These are phyloP conservation scores for Cystofilobasidium capitatum DNA, from an alignment of 768 basidiomycete species.

Conservation along the genomic window DNA sequence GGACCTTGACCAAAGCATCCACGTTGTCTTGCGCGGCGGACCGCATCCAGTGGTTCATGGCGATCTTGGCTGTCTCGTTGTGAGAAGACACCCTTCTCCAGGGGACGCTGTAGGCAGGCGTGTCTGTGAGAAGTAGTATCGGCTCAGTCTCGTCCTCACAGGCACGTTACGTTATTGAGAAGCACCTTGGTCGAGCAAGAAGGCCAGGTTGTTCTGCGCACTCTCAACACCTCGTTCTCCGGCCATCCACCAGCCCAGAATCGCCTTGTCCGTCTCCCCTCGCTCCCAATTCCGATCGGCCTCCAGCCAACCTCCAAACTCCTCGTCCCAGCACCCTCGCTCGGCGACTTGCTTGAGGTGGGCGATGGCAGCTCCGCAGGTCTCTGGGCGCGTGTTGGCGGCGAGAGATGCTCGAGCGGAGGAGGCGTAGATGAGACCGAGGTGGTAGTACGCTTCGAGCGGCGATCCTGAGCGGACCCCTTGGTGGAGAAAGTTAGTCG, in stretches of 20 bases:
- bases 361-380: slow-evolving; percentile 80
- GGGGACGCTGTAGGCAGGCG: slow-evolving; percentile 17
- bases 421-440: slow-evolving; percentile 67
- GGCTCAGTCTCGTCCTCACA: background rate
- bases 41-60: slow-evolving; percentile 86
- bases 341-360: slow-evolving; percentile 90
- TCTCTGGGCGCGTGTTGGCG: slow-evolving; percentile 43
- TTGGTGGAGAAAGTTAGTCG: slow-evolving; percentile 66
- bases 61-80: slow-evolving; percentile 70
- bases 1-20: slow-evolving; percentile 92
- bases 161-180: background rate
- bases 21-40: slow-evolving; percentile 88
- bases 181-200: slow-evolving; percentile 78
- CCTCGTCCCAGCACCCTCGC: slow-evolving; percentile 74
- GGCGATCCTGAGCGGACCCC: slow-evolving; percentile 81
- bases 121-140: too few relatives aligned
- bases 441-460: slow-evolving; percentile 89
- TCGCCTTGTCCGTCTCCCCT: slow-evolving; percentile 68
- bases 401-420: slow-evolving; percentile 42
- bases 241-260: slow-evolving; percentile 90
- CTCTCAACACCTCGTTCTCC: slow-evolving; percentile 85
- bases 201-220: slow-evolving; percentile 92
- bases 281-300: slow-evolving; percentile 53
- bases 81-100: slow-evolving; percentile 21
- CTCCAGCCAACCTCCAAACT: slow-evolving; percentile 55